Evolutionary conservation across 306 rosid genomes (phyloP), one percentile per base, ranked within the genome.

Genomic region (Trifolium dubium): DNA sequence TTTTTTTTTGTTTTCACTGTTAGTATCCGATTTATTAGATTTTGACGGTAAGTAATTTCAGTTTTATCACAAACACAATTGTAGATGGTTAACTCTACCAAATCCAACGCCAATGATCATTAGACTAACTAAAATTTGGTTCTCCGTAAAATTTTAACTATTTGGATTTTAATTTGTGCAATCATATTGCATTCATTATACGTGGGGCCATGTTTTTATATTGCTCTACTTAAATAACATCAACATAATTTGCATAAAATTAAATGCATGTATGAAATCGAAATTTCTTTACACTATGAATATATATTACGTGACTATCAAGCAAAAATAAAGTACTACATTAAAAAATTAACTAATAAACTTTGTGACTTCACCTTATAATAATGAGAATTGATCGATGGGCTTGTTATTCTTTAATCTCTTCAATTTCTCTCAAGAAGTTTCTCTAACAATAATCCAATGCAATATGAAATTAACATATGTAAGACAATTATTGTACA

Each of bases 281-380:
- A 49, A 14, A 49, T n/a, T n/a, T 11, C 5, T 15, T 15, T 15
- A 15, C 28, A 50, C 56, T 15, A 50, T 6, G n/a, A n/a, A 11
- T 4, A 49, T 2, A 56, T 65, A 68, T 39, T 54, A 61, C 18
- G 39, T 78, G 34, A 69, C 62, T 35, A 71, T 53, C 67, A 23
- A 37, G 40, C 40, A 37, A 37, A 37, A 1, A 6, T 6, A 37
- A 0, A 31, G 23, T 73, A 72, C 0, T 43, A 15, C 40, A 11
- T 4, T 39, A 14, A 44, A 61, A 64, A 74, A 58, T 40, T 14
- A 43, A 30, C 7, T 69, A 37, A 23, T 69, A 37, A 23, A 49
- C 13, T 51, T 61, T 4, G 62, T 67, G 31, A 71, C 47, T 77
- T 81, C 80, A 88, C 88, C 85, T 77, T 61, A 67, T 23, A 23